Conservation (phyloP, 1,284 basidiomycete species). For the Puccinia polysora region DNA sequence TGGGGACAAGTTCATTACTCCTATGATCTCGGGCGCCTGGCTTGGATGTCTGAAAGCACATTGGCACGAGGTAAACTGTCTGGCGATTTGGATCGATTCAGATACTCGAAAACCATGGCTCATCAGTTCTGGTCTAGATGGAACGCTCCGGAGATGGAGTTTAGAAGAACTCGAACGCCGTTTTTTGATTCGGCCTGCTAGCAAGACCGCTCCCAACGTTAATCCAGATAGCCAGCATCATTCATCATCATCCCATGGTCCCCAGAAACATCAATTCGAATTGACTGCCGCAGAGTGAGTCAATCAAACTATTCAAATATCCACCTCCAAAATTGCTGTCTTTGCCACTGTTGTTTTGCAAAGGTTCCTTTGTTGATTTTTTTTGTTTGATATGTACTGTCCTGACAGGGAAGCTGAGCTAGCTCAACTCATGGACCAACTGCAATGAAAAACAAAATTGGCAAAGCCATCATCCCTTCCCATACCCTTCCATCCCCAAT, state of each 20-base stretch:
- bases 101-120: constrained; percentile 60
- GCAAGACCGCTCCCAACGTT: constrained; percentile 43
- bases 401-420: constrained; percentile 5
- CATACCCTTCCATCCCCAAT: too few relatives aligned
- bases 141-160: constrained; percentile 76
- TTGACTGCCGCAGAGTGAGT: constrained; percentile 17
- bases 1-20: constrained; percentile 43
- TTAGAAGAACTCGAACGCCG: constrained; percentile 52
- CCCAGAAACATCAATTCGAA: background rate
- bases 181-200: background rate
- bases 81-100: constrained; percentile 68
- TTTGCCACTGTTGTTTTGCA: background rate
- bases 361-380: too few relatives aligned
- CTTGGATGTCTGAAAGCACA: constrained; percentile 68
- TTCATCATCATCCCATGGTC: background rate
- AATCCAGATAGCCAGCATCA: constrained; percentile 46
- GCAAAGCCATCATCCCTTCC: background rate
- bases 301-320: background rate
- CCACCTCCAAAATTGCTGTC: too few relatives aligned
- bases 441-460: background rate
- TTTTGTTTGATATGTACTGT: background rate
- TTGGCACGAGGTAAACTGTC: constrained; percentile 73
- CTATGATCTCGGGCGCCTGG: constrained; percentile 52
- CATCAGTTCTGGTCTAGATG: constrained; percentile 74
- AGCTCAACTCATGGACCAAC: constrained; percentile 7